Evolutionary conservation across 371 early-diverging fungal species (phyloP), one percentile per base, ranked within the genome.

Genomic region (Circinella umbellata): DNA sequence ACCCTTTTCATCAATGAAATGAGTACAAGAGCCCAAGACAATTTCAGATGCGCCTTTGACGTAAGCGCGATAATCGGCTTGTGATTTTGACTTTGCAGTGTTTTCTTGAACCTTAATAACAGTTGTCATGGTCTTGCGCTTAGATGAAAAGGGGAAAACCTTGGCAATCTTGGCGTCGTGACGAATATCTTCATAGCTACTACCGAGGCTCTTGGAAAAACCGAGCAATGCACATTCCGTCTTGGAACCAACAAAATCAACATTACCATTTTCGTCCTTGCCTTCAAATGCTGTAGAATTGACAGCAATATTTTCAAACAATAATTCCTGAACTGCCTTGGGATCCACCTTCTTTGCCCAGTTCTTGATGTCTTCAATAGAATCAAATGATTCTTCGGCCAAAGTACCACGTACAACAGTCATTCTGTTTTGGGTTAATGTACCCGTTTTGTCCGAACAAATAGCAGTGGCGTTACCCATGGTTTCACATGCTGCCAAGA

Each of bases 391-490:
- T 68, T 79, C 70, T 48, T 84, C 73, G 37, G 85, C 86, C 14
- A 91, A 64, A 9, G 79, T 74, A 39, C 92, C 93, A 67, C 90
- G 86, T 13, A 94, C 95, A 5, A 97, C 95, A 2, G 96, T 95
- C 98, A 99, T 98, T 66, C 86, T 88, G 88, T 99, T 99, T 79
- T 94, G 92, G 0, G 98, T 98, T 66, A 98, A 82, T 3, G 98
- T 98, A 46, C 98, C 99, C 4, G 98, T 98, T 85, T 98, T 98
- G 84, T 99, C 98, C 0, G 95, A 92, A 84, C 98, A 98, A 48
- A 99, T 94, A 14, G 95, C 94, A 20, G 98, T 99, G 46, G 97
- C 96, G 68, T 93, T 93, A 57, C 98, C 98, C 98, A 98, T 98
- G 55, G 97, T 98, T 86, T 99, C 99, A 80, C 98, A 98, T 6